Conservation (phyloP, 176 grass and related monocot genomes). For the Musa beccarii region DNA sequence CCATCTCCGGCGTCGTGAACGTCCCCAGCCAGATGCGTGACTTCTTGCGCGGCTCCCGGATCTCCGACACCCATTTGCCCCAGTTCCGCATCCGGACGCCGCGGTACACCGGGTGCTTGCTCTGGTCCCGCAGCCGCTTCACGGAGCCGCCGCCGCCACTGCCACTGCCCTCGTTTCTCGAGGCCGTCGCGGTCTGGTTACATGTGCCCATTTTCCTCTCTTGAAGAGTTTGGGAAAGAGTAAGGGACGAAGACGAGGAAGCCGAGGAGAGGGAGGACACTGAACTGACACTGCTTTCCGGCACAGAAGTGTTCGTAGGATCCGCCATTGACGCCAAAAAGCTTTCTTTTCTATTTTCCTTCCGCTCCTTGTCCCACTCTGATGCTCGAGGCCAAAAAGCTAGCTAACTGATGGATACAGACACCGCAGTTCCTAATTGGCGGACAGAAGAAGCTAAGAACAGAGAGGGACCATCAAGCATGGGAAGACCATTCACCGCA, state of each 20-base stretch:
- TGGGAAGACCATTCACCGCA: too few species aligned
- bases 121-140: not conserved
- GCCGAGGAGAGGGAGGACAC: constrained; percentile 5
- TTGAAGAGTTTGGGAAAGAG: not conserved
- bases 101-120: constrained; percentile 14
- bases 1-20: constrained; percentile 55
- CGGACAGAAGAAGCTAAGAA: not conserved
- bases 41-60: constrained; percentile 73
- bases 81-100: constrained; percentile 17
- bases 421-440: not conserved
- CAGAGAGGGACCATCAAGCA: not conserved
- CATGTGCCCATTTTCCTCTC: not conserved
- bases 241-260: not conserved
- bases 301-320: not conserved
- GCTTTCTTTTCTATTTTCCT: not conserved
- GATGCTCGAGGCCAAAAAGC: not conserved
- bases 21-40: constrained; percentile 75
- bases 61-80: constrained; percentile 21
- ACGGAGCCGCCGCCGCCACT: not conserved
- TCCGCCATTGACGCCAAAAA: constrained; percentile 5
- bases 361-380: not conserved
- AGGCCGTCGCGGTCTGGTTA: not conserved
- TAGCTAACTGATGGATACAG: not conserved
- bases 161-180: not conserved
- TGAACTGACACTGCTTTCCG: constrained; percentile 5